Percentiles rank a stretch among this genome's conserved stretches.
phyloP scores from a whole-genome alignment of 768 basidiomycete genomes.

The Cystofilobasidium capitatum region DNA sequence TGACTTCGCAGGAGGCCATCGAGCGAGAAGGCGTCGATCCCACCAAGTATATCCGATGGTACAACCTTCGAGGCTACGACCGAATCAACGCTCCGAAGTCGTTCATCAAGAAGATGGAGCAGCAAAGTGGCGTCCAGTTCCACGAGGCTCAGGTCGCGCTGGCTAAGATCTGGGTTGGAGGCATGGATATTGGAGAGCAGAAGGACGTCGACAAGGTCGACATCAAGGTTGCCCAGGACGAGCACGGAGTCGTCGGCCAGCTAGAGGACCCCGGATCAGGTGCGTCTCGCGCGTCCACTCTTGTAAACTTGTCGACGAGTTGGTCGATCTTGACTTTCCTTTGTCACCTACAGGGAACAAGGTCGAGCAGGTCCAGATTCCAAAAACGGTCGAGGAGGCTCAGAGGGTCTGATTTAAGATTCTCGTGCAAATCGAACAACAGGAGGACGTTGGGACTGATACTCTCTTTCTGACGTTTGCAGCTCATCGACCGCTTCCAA shows the following conservation, averaged over 20 bases:
- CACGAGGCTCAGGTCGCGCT: slow-evolving; percentile 59
- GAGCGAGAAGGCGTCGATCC: slow-evolving; percentile 34
- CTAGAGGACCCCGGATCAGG: slow-evolving; percentile 9
- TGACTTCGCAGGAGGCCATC: slow-evolving; percentile 14
- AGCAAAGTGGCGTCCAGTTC: slow-evolving; percentile 64
- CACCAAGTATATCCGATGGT: slow-evolving; percentile 79
- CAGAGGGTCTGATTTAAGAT: too few species aligned
- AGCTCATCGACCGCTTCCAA: slow-evolving; percentile 49
- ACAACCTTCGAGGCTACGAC: slow-evolving; percentile 72
- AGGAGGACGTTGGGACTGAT: not conserved
- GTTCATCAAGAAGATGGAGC: slow-evolving; percentile 61
- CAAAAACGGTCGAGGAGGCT: slow-evolving; percentile 59
- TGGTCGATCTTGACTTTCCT: not conserved
- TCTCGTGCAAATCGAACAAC: too few species aligned
- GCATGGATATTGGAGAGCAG: slow-evolving; percentile 10
- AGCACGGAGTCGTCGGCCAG: slow-evolving; percentile 19
- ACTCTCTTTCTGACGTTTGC: not conserved
- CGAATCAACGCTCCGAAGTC: slow-evolving; percentile 37
- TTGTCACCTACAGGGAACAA: slow-evolving; percentile 5
- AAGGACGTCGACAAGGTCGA: slow-evolving; percentile 12
- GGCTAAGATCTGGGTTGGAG: slow-evolving; percentile 55
- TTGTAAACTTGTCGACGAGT: too few species aligned
- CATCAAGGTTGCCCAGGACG: slow-evolving; percentile 21
- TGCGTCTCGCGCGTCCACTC: too few species aligned
- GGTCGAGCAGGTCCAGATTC: slow-evolving; percentile 42